A percentile compares a stretch with the other conserved stretches of the same genome.
phyloP scores from a whole-genome alignment of 2,329 filamentous ascomycete genomes.

The Hymenoscyphus albidus region DNA sequence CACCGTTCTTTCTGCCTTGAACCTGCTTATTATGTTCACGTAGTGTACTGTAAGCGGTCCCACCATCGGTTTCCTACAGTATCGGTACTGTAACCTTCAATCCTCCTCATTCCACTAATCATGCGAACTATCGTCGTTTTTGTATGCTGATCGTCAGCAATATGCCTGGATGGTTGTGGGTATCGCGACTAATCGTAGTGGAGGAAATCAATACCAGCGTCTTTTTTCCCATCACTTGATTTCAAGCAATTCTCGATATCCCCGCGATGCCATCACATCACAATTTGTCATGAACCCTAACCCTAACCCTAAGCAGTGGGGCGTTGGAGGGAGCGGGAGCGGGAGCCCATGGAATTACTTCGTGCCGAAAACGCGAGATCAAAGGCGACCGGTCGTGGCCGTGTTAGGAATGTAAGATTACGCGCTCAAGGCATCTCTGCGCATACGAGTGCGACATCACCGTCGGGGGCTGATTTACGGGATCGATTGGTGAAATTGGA shows the following conservation, averaged over 20 bases:
- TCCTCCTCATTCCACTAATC: neutral
- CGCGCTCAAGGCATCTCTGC: constrained; percentile 59
- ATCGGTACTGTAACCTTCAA: neutral
- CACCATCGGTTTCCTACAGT: neutral
- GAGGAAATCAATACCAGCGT: neutral
- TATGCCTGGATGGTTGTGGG: neutral
- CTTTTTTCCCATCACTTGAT: neutral
- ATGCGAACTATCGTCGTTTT: neutral
- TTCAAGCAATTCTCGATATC: too few relatives aligned
- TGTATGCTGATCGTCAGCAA: neutral
- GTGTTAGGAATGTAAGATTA: constrained; percentile 56
- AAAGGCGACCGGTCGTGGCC: constrained; percentile 70
- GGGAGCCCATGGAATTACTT: constrained; percentile 17
- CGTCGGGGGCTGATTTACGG: constrained; percentile 18
- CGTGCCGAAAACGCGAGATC: constrained; percentile 50
- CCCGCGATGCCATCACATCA: constrained; percentile 1
- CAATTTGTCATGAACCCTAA: neutral
- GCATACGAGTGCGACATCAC: constrained; percentile 41
- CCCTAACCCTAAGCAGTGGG: constrained; percentile 2
- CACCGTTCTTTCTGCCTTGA: neutral
- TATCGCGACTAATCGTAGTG: neutral
- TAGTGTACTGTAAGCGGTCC: neutral
- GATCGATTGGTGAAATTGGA: constrained; percentile 23
- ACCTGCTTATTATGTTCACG: neutral
- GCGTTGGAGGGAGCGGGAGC: neutral